Evolutionary conservation across 1,139 yeast genomes (phyloP), one percentile per base, ranked within the genome.

Genomic region (Blastobotrys buckinghamii): DNA sequence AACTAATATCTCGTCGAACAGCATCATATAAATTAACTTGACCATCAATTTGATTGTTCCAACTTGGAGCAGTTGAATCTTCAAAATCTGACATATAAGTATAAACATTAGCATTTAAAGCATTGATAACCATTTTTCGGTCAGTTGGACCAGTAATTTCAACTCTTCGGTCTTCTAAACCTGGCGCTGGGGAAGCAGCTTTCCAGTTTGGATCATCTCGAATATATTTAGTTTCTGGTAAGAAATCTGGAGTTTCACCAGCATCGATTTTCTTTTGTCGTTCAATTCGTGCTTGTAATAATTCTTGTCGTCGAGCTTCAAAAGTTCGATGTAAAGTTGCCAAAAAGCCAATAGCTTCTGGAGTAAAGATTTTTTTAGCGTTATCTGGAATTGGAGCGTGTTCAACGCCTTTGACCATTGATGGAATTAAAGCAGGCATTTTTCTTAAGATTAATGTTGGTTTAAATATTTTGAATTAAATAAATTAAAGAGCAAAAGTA

Each of bases 11-110:
- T 77, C 88, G 59, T 75, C 87, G 71, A 82, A 78, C 70, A 26
- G 89, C 97, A 65, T 92, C 97, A 70, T 81, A 89, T 62, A 92
- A 74, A 70, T 92, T 90, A 57, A 85, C 88, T 72, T 92, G 98
- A 51, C 97, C 98, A 59, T 79, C 75, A 53, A 86, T 80, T 75
- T 87, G 77, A 70, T 88, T 89, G 59, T 71, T 71, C 97, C 97
- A 92, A 33, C 97, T 90, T 59, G 98, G 98, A 32, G 97, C 83
- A 60, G 89, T 82, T 30, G 96, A 87, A 71, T 89, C 97, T 70
- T 89, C 97, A 60, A 89, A 86, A 71, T 89, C 97, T 42, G 94
- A 83, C 97, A 89, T 89, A 69, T 89, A 89, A 44, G 96, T 87
- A 64, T 85, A 88, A 42, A 89, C 96, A 51, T 79, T 79, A 4